These are phyloP conservation scores for Fusarium euwallaceae DNA, from an alignment of 2,329 filamentous ascomycete species.

Conservation along the genomic window DNA sequence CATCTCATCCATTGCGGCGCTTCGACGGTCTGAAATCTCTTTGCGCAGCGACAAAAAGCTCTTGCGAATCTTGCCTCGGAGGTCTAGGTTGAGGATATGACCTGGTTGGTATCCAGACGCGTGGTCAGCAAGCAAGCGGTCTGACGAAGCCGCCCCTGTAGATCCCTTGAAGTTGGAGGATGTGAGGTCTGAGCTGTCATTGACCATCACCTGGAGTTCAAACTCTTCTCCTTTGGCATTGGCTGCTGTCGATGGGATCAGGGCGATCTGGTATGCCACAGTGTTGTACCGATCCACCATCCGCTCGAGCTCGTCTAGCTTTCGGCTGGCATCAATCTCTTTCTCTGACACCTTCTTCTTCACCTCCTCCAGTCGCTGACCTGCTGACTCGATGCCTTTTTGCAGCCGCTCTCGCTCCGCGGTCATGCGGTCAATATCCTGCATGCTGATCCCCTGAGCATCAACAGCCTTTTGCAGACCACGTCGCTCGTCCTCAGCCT, in stretches of 20 bases:
- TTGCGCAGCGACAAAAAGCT: constrained; percentile 84
- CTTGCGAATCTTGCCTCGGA: constrained; percentile 84
- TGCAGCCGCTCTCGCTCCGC: constrained; percentile 94
- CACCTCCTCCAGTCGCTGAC: constrained; percentile 83
- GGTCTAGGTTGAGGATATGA: constrained; percentile 89
- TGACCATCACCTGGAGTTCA: constrained; percentile 87
- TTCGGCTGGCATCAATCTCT: constrained; percentile 86
- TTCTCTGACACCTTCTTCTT: constrained; percentile 87
- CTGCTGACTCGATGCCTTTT: constrained; percentile 83
- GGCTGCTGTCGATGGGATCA: constrained; percentile 86
- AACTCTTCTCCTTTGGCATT: constrained; percentile 90
- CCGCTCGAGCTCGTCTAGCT: constrained; percentile 92
- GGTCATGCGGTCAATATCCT: constrained; percentile 99
- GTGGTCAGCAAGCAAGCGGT: constrained; percentile 85
- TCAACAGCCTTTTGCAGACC: constrained; percentile 89
- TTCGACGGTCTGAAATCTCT: constrained; percentile 91
- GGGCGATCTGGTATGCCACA: constrained; percentile 89
- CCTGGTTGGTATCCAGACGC: constrained; percentile 90
- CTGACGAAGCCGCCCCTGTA: constrained; percentile 62
- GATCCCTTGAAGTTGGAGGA: constrained; percentile 68
- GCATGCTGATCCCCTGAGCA: constrained; percentile 93
- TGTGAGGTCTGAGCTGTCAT: constrained; percentile 81
- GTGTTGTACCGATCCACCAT: constrained; percentile 94
- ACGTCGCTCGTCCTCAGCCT: constrained; percentile 85
- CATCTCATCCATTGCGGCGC: constrained; percentile 85